Evolutionary conservation across 2,329 filamentous ascomycete genomes (phyloP).

Genomic region (Cadophora sp.): DNA sequence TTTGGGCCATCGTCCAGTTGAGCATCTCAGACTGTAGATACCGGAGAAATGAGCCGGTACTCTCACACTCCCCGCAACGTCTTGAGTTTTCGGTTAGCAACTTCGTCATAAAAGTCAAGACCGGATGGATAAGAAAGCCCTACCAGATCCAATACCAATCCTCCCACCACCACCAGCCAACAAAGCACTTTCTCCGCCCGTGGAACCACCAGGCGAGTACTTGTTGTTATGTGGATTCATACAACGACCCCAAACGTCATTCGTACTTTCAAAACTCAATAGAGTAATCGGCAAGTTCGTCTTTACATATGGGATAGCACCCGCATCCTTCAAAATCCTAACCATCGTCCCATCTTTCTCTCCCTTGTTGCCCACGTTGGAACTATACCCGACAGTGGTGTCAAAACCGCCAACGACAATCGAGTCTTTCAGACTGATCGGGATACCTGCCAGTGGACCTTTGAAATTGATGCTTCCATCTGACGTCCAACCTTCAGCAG

Average conservation of each 20-base stretch:
- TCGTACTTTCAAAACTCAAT: slow-evolving; percentile 48
- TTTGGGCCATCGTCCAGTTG: slow-evolving; percentile 90
- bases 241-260: slow-evolving; percentile 80
- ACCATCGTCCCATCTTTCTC: slow-evolving; percentile 78
- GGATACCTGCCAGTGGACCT: slow-evolving; percentile 86
- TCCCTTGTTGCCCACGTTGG: slow-evolving; percentile 75
- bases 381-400: slow-evolving; percentile 80
- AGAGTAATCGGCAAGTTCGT: slow-evolving; percentile 85
- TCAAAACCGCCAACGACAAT: slow-evolving; percentile 86
- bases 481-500: slow-evolving; percentile 75
- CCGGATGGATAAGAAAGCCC: slow-evolving; percentile 1
- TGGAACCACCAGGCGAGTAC: slow-evolving; percentile 89
- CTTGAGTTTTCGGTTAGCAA: slow-evolving; percentile 45
- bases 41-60: slow-evolving; percentile 89
- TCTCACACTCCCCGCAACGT: slow-evolving; percentile 89
- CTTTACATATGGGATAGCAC: slow-evolving; percentile 91
- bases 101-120: background rate
- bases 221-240: slow-evolving; percentile 83
- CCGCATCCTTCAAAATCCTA: slow-evolving; percentile 81
- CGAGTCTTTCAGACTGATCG: slow-evolving; percentile 83
- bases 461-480: slow-evolving; percentile 70
- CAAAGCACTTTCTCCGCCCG: slow-evolving; percentile 73
- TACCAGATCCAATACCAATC: slow-evolving; percentile 80
- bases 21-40: slow-evolving; percentile 86
- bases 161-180: slow-evolving; percentile 80